Base-by-base conservation (phyloP, 345 rosid species). In the Erucastrum elatum region DNA sequence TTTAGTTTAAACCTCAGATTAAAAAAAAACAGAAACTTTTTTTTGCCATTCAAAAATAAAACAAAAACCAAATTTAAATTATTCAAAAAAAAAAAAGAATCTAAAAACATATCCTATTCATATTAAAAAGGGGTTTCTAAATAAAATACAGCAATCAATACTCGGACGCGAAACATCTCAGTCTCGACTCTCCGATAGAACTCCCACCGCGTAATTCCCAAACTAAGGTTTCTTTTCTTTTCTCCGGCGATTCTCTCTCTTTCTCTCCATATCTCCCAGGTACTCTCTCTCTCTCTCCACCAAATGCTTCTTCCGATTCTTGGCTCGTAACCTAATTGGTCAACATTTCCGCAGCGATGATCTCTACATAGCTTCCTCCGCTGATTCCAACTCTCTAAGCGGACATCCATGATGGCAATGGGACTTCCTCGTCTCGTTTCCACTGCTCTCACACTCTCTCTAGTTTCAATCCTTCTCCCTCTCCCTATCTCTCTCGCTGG, bases 401-500 rank as follows among this genome's bases (percentile, higher is more conserved):
- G 4, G 56, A n/a, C 49, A 58, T 56, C 74, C 34, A 81, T 75
- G 80, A n/a, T n/a, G n/a, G 69, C 59, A 17, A 60, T 61, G 58
- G n/a, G 58, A 59, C 73, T 80, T 65, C 7, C 64, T 80, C 72
- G 53, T 65, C 72, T 70, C 34, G 27, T 49, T 49, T 51, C 74
- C 59, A 11, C 29, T 17, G 51, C 74, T 12, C 59, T 60, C 35
- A 13, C 77, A n/a, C 60, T 81, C 46, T 7, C 60, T 71, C 73
- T 81, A 46, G 8, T 71, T 26, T 71, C 70, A 5, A 13, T n/a
- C 60, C 4, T 44, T 44, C 60, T 69, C 61, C 75, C 61, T 69
- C 71, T 63, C 21, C 63, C 59, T 3, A 4, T 74, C 69, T 81
- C 80, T 76, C 74, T 81, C 76, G 80, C 80, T 2, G 80, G 83